A percentile compares a stretch with the other conserved stretches of the same genome.
Evolutionary conservation across 257 asterid genomes (phyloP).

Genomic region (Jacaranda copaia): DNA sequence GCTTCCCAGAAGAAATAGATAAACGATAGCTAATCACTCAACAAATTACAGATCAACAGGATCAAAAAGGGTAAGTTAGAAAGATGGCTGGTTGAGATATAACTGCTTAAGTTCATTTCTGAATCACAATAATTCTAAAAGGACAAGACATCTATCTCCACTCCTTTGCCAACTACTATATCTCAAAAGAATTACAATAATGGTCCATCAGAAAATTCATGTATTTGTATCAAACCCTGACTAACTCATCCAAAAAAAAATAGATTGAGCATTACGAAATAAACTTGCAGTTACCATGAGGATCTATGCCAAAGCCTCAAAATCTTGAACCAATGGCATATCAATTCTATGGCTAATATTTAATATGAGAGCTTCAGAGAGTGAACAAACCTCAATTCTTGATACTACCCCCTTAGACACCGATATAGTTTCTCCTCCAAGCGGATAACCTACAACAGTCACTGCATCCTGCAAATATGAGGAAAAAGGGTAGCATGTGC

Average conservation of each 20-base stretch:
- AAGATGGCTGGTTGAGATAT: no score
- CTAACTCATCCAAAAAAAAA: not conserved
- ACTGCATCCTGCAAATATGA: constrained; percentile 77
- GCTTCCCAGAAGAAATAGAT: no score
- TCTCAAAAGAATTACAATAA: not conserved
- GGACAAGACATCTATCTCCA: no score
- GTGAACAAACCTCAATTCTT: constrained; percentile 84
- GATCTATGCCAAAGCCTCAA: constrained; percentile 24
- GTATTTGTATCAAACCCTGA: not conserved
- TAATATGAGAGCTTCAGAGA: constrained; percentile 28
- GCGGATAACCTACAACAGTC: constrained; percentile 98
- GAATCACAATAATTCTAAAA: no score
- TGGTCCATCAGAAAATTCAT: not conserved
- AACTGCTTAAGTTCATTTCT: no score
- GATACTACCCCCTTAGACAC: constrained; percentile 98
- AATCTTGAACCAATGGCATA: not conserved
- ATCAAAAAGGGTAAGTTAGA: no score
- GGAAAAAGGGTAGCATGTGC: not conserved
- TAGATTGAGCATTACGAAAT: not conserved
- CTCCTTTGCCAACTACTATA: no score
- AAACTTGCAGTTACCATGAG: constrained; percentile 16
- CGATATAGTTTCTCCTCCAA: constrained; percentile 98
- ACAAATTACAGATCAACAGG: no score
- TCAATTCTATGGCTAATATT: not conserved
- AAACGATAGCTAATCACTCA: no score